Conservation (phyloP, 2,329 filamentous ascomycete genomes). For the Aschersonia sp. region DNA sequence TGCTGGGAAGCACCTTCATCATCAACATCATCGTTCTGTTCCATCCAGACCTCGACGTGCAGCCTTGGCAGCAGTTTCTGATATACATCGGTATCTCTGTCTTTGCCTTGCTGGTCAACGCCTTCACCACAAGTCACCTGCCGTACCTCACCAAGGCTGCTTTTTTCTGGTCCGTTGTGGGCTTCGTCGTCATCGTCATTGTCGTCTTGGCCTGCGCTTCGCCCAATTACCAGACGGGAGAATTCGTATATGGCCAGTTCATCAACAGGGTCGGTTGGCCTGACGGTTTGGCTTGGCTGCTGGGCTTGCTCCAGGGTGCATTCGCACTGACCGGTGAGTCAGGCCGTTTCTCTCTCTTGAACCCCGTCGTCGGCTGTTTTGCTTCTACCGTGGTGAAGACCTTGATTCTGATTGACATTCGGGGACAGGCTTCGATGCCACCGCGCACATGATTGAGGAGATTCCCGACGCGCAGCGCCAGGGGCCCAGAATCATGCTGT, state of each 20-base stretch:
- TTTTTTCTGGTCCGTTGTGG: conserved; percentile 55
- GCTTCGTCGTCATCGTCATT: conserved; percentile 56
- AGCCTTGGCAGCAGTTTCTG: conserved; percentile 59
- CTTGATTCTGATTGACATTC: too few relatives aligned
- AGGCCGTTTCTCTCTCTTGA: not conserved
- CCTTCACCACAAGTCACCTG: conserved; percentile 40
- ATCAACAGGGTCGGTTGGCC: conserved; percentile 58
- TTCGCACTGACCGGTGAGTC: conserved; percentile 26
- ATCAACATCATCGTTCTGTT: conserved; percentile 49
- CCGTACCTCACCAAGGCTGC: conserved; percentile 54
- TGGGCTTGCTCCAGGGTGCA: conserved; percentile 37
- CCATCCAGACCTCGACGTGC: conserved; percentile 37
- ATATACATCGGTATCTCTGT: conserved; percentile 53
- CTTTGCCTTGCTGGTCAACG: conserved; percentile 48
- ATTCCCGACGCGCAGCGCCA: conserved; percentile 42
- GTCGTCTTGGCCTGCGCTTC: conserved; percentile 52
- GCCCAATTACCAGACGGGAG: conserved; percentile 46
- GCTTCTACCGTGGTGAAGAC: too few relatives aligned
- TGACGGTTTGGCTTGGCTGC: conserved; percentile 45
- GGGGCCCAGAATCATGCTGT: conserved; percentile 53
- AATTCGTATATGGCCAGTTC: conserved; percentile 53
- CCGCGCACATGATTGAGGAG: conserved; percentile 39
- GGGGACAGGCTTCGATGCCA: conserved; percentile 28
- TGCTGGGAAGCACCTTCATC: conserved; percentile 53
- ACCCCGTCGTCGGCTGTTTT: not conserved